Conservation (phyloP, 1,284 basidiomycete species). For the Tilletia horrida region DNA sequence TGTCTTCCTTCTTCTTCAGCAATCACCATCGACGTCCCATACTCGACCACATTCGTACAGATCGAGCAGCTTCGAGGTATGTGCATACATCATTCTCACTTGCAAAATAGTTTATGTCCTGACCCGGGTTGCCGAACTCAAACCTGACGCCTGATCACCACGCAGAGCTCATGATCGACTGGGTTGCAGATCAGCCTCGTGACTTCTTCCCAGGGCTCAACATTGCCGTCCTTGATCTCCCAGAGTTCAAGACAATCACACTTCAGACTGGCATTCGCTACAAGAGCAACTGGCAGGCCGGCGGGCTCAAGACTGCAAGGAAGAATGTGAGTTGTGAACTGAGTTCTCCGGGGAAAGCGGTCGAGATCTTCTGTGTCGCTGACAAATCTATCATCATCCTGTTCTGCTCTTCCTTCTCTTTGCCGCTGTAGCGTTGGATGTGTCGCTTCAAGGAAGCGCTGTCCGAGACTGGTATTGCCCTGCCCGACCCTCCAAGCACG, state of each 20-base stretch:
- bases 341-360: background rate
- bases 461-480: background rate
- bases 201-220: constrained; percentile 54
- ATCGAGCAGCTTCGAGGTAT: constrained; percentile 68
- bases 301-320: constrained; percentile 6
- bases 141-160: too few relatives aligned
- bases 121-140: too few relatives aligned
- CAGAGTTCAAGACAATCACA: constrained; percentile 74
- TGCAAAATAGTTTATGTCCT: too few relatives aligned
- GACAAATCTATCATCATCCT: background rate
- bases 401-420: background rate
- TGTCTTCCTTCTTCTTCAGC: background rate
- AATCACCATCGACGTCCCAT: constrained; percentile 77
- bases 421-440: constrained; percentile 1
- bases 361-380: background rate
- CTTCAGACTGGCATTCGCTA: constrained; percentile 81
- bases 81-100: too few relatives aligned
- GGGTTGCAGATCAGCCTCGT: constrained; percentile 62
- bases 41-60: constrained; percentile 74
- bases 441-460: constrained; percentile 10
- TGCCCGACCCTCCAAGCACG: constrained; percentile 58
- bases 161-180: constrained; percentile 70
- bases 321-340: background rate
- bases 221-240: constrained; percentile 65
- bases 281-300: constrained; percentile 71